These are phyloP conservation scores for Talaromyces liani DNA, from an alignment of 495 filamentous ascomycete species.

Conservation along the genomic window DNA sequence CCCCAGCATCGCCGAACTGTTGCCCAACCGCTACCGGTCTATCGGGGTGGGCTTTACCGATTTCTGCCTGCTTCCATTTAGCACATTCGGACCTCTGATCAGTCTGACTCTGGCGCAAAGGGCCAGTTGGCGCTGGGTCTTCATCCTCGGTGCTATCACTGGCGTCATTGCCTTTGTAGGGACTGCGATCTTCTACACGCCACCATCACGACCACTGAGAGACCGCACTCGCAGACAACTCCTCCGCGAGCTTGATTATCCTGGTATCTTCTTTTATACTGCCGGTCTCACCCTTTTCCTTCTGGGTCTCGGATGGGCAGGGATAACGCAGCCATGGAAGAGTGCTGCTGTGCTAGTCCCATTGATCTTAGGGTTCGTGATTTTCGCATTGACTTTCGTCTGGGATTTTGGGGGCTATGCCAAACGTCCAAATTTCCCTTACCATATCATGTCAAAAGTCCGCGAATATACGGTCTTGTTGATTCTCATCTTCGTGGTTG, in stretches of 20 bases:
- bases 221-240: constrained; percentile 7
- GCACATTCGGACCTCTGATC: constrained; percentile 6
- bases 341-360: constrained; percentile 1
- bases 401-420: constrained; percentile 3
- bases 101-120: constrained; percentile 5
- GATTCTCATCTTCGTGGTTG: background rate
- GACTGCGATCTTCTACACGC: constrained; percentile 9
- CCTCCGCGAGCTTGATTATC: constrained; percentile 9
- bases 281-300: background rate
- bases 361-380: background rate
- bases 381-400: background rate
- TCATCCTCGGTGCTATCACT: constrained; percentile 9
- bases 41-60: constrained; percentile 9
- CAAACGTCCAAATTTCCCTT: constrained; percentile 2
- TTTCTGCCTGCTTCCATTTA: constrained; percentile 9
- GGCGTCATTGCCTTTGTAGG: constrained; percentile 7
- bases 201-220: constrained; percentile 7
- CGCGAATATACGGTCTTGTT: background rate
- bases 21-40: constrained; percentile 11
- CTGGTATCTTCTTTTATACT: background rate
- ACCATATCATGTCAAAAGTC: constrained; percentile 1
- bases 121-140: constrained; percentile 11
- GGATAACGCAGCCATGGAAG: constrained; percentile 1
- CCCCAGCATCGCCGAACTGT: constrained; percentile 10
- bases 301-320: background rate